Evolutionary conservation across 192 early-diverging fungal genomes (phyloP), one percentile per base, ranked within the genome.

Genomic region (Pilobolus umbonatus): DNA sequence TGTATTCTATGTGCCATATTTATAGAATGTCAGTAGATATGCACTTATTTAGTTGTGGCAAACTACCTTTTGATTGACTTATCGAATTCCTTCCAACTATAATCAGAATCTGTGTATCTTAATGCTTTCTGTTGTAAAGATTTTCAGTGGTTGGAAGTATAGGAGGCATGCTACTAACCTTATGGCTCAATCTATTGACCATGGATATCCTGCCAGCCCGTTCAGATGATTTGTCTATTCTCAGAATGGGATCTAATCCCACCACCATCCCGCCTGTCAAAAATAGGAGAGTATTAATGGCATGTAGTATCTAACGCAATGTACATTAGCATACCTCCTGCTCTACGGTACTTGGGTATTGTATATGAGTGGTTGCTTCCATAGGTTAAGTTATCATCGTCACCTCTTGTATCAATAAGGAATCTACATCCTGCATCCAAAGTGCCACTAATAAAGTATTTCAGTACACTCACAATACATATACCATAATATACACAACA

Each of bases 51-150:
- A 17, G 2, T 39, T 45, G 44, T n/a, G n/a, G n/a, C n/a, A n/a
- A n/a, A n/a, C n/a, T 45, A 66, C 64, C 64, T 55, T 31, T 66
- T 66, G 11, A 42, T 36, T 25, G 57, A n/a, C 39, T 60, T 66
- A 30, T 66, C 64, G 2, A 31, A 52, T 22, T 66, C 64, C 32
- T 45, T 58, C 64, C 64, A 66, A 1, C 42, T 49, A 45, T 66
- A 52, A 21, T 44, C 47, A 5, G 39, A 40, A 21, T 66, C 64
- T 30, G 42, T 60, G 28, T 66, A 66, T 24, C 64, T 38, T 25
- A 24, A 5, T 56, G 54, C 4, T 19, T 32, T 25, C 28, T 40
- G 30, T 44, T 61, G 31, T 43, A 38, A 25, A 2, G 26, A 36
- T 25, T 38, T 26, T 8, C n/a, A 44, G 14, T 39, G n/a, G 4